Evolutionary conservation across 1,284 basidiomycete genomes (phyloP), one percentile per base, ranked within the genome.

Genomic region (Apiotrichum sp.): DNA sequence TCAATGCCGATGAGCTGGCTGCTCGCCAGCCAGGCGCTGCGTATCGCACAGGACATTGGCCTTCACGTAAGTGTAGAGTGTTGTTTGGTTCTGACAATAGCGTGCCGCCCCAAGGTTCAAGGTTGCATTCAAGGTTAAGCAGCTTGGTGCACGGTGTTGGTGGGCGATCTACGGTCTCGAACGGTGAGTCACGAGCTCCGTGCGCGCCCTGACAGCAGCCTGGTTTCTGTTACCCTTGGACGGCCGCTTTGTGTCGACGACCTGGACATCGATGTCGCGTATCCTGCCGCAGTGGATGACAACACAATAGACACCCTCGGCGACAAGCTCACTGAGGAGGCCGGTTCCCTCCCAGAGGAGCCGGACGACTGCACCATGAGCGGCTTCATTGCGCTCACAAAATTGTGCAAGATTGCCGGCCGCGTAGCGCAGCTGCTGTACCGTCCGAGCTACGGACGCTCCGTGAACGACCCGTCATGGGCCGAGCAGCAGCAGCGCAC

Each of bases 1-100:
- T 90, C 89, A 66, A 82, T 93, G 58, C 90, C 89, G 1, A 89
- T 91, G 77, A 88, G 88, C 32, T 93, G 89, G 89, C 82, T 93
- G 59, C 80, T 92, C 49, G 83, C 89, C 48, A 89, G 90, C 44
- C 89, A 93, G 72, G 89, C 88, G 34, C 83, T 93, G 45, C 84
- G 89, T 53, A 84, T 84, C 57, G 89, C 86, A 2, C 90, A 93
- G 74, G 89, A 93, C 77, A 80, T 93, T 45, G 89, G 89, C 47
- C 80, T 93, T 61, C 89, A 93, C 78, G 88, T 91, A 76, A 79
- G 88, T 80, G 22, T 22, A 38, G 7, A 13, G 36, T 13, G 7
- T 7, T 38, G 36, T 5, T 6, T n/a, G 46, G 41, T 48, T 38
- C 40, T 45, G 44, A 45, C 44, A 10, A 16, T 65, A 91, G 89